Evolutionary conservation across 768 basidiomycete species (phyloP), one percentile per base, ranked within the genome.

Genomic region (Boletus subcaerulescens): DNA sequence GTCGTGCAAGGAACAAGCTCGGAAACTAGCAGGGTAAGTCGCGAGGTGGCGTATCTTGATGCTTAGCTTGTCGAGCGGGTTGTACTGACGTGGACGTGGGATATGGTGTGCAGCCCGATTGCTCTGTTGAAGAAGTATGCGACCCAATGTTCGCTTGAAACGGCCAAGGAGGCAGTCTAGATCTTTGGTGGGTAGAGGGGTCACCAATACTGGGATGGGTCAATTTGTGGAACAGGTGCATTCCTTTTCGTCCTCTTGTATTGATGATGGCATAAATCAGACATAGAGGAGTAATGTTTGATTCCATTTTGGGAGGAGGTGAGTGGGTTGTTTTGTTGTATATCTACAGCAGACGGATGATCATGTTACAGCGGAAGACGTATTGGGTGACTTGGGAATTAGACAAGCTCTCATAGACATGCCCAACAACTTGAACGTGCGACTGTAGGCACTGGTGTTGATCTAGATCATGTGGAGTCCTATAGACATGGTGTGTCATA

Each of bases 101-200:
- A 24, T 24, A 24, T 24, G 22, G 22, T 24, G 40, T 52, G 32
- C 29, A 72, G 74, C 5, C 82, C 81, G 50, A 83, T 85, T 56
- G 82, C 71, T 24, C 71, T 85, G 64, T 65, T 85, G 61, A 85
- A 85, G 74, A 78, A 79, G 76, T 76, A 80, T 56, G 66, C 72
- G 18, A 85, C 82, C n/a, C 72, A 76, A 31, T 74, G 74, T 29
- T 24, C 50, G 9, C 10, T 38, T 10, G 50, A 52, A 50, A 81
- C 82, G 17, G 77, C 81, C 4, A 72, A 74, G 46, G 82, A 84
- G 52, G 91, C 92, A 17, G 89, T 93, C 4, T 87, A 89, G 72
- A 82, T 94, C 57, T 93, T 93, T 60, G 91, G 91, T 63, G 93
- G 93, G 92, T 17, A 83, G 93, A 50, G 92, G 89, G 24, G 82